Conservation (phyloP, 495 filamentous ascomycete genomes). For the Neurospora sp. region DNA sequence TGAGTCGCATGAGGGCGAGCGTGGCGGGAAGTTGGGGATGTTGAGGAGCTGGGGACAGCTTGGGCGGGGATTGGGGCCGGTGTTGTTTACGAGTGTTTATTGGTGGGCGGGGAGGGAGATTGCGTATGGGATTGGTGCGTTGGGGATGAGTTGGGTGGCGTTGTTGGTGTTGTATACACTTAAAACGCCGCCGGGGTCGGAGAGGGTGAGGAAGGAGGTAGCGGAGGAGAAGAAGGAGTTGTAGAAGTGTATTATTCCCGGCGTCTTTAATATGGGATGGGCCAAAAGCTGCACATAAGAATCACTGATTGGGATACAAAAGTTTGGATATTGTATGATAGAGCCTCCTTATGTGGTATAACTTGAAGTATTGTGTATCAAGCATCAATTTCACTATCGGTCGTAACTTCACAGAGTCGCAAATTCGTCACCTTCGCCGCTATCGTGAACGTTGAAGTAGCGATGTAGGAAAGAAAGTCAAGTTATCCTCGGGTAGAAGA, state of each 20-base stretch:
- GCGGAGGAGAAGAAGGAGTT: constrained; percentile 29
- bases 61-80: constrained; percentile 73
- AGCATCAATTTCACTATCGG: too few species aligned
- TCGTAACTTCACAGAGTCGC: too few species aligned
- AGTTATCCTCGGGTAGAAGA: too few species aligned
- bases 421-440: too few species aligned
- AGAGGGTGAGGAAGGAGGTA: constrained; percentile 12
- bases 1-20: constrained; percentile 68
- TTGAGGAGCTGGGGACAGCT: constrained; percentile 78
- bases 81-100: constrained; percentile 92
- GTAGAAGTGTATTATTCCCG: constrained; percentile 2
- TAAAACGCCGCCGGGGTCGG: constrained; percentile 36
- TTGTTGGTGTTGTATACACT: constrained; percentile 61
- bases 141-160: constrained; percentile 66
- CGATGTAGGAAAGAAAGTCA: too few species aligned
- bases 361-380: too few species aligned
- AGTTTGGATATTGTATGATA: neutral
- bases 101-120: constrained; percentile 94
- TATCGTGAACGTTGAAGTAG: too few species aligned
- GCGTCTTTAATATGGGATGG: too few species aligned
- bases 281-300: too few species aligned
- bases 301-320: neutral
- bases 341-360: neutral
- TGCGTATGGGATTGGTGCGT: constrained; percentile 72
- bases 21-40: constrained; percentile 76